Base-by-base conservation (phyloP, 2,329 filamentous ascomycete species). In the Botrytis squamosa region DNA sequence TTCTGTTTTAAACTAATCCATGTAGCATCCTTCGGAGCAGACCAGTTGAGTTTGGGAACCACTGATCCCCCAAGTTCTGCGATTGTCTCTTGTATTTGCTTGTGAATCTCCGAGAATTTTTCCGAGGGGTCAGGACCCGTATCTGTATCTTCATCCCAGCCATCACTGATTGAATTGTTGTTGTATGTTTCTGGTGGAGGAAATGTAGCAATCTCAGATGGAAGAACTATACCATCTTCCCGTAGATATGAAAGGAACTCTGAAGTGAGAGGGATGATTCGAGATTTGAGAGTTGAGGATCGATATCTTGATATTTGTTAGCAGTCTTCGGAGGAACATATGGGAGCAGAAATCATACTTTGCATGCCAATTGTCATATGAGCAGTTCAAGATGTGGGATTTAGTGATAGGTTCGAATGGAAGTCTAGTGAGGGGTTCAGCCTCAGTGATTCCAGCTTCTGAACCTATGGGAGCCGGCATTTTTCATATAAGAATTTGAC, bases 21-120 rank as follows among this genome's bases (percentile, higher is more conserved):
- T 36, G 93, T 93, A 14, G 96, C 96, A 81, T 99, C 96, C 82
- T 98, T 97, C 6, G 96, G 96, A 6, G 94, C 91, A 9, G 95
- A 98, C 96, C 96, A 99, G 84, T 98, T 98, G 65, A 99, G 85
- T 83, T 99, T 99, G 0, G 96, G 96, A 2, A 92, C 91, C 14
- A 97, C 95, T 75, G 91, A 90, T 74, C 95, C 95, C 25, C 93
- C 95, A 1, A 98, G 88, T 78, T 95, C 92, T 20, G 86, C 83
- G 75, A 99, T 98, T 60, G 89, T 92, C 38, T 89, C 85, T 81
- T 91, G 92, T 82, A 99, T 94, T 73, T 88, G 83, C 63, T 90
- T 85, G 82, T 99, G 96, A 3, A 95, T 88, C 52, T 93, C 91
- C 14, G 90, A 83, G 83, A 93, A 90, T 55, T 75, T 38, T 4